Base-by-base conservation (phyloP, 2,329 filamentous ascomycete genomes). In the Lomentospora prolificans region DNA sequence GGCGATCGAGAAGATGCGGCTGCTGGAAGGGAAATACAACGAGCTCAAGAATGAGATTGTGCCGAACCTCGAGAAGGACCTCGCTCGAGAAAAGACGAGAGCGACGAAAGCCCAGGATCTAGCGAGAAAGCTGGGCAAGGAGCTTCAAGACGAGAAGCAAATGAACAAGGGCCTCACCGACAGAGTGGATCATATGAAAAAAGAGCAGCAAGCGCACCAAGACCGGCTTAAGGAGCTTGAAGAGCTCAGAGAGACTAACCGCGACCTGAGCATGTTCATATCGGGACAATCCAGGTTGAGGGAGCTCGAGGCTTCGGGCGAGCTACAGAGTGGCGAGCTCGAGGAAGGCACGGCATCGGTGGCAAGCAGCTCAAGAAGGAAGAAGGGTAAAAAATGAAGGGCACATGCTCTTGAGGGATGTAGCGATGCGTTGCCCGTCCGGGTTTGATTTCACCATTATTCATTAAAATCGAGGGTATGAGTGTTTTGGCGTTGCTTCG, bases 191-290 rank as follows among this genome's bases (percentile, higher is more conserved):
- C 84, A 88, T 61, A 70, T 95, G 46, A 82, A 86, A 58, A 74
- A 75, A 44, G 84, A 89, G 62, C 71, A 85, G 6, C 76, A 78
- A 57, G 73, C 61, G 19, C 69, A 89, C 17, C 75, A 79, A 44
- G 75, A 75, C 58, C 78, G 86, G 66, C 69, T 85, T 1, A 74
- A 75, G 25, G 75, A 74, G 41, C 69, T 87, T 3, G 77, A 74
- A 39, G 90, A 95, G 61, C 71, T 96, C 46, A 82, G 84, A 61
- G 90, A 95, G 67, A 87, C 90, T 77, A 95, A 96, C 66, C 80
- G 87, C 12, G 92, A 96, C 67, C 67, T 96, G 66, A 84, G 78
- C 53, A 91, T 95, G 78, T 95, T 92, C 65, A 92, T 96, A 58
- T 88, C 84, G 19, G 87, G 89, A 0, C 83, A 87, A 68, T 84